phyloP scores from a whole-genome alignment of 768 basidiomycete species.

The Paxillus involutus region DNA sequence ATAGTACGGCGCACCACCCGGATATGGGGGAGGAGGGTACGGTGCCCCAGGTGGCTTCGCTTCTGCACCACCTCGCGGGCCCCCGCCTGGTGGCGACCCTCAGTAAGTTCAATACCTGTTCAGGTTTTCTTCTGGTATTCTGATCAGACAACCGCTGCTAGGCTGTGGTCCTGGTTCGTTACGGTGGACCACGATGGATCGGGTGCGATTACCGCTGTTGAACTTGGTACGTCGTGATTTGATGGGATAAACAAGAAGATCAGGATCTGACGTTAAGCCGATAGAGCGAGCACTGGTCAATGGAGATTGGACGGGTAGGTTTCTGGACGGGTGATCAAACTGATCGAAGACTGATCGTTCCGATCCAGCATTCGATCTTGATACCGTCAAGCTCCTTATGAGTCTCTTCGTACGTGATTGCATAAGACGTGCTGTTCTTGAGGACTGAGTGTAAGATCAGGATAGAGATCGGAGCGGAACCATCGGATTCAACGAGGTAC shows the following conservation, averaged over 20 bases:
- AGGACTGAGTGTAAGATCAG: conserved; percentile 23
- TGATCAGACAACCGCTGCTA: conserved; percentile 22
- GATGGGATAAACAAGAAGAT: neutral
- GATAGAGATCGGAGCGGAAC: conserved; percentile 77
- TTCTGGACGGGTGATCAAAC: neutral
- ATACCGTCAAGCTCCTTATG: conserved; percentile 86
- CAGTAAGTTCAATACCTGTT: conserved; percentile 48
- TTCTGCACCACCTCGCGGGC: conserved; percentile 9
- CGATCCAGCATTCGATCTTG: conserved; percentile 71
- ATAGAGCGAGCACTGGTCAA: conserved; percentile 50
- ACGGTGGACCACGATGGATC: conserved; percentile 71
- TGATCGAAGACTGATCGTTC: neutral
- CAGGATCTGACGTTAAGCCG: neutral
- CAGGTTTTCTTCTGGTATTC: neutral
- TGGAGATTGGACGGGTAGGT: conserved; percentile 79
- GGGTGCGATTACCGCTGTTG: conserved; percentile 59
- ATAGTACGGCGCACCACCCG: conserved; percentile 23
- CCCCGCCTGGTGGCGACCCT: conserved; percentile 64
- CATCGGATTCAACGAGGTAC: conserved; percentile 76
- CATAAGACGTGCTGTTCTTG: neutral
- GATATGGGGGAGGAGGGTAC: conserved; percentile 4
- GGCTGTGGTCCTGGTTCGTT: conserved; percentile 73
- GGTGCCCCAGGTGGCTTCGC: conserved; percentile 14
- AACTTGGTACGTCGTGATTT: conserved; percentile 50
- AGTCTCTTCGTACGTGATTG: conserved; percentile 60